Base-by-base conservation (phyloP, 305 asterid genomes). In the Fraxinus nigra region DNA sequence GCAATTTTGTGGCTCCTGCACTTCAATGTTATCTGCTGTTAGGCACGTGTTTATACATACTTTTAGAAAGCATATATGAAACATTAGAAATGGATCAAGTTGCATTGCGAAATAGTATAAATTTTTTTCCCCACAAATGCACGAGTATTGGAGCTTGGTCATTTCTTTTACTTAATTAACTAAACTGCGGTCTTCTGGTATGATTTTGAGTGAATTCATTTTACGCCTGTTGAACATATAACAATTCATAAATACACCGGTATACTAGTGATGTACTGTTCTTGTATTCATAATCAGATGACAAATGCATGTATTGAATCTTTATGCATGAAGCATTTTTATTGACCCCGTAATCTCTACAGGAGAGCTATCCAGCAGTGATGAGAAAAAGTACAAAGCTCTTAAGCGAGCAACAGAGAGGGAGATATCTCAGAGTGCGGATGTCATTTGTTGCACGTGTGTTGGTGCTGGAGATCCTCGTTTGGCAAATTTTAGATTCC, bases 381-480 rank as follows among this genome's bases (percentile, higher is more conserved):
- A 96, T 65, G 99, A 96, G 91, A 96, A 96, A 83, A 94, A 96
- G 59, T 96, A 92, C 84, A 96, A 96, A 90, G 92, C 97, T 56
- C 85, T 93, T 83, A 96, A 94, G 87, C 91, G 98, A 84, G 97
- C 98, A 51, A 96, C 99, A 79, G 98, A 94, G 90, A 91, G 98
- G 91, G 99, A 96, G 90, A 96, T 96, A 89, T 89, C 96, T 81
- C 99, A 94, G 91, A 96, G 98, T 90, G 99, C 98, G 87, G 99
- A 96, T 90, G 99, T 96, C 85, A 96, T 96, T 83, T 96, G 99
- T 76, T 96, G 99, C 87, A 94, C 99, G 24, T 94, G 99, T 14
- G 99, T 96, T 80, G 99, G 99, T 77, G 99, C 98, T 79, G 98
- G 99, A 86, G 99, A 96, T 89, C 99, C 98, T 83, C 95, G 98